Evolutionary conservation across 2,329 filamentous ascomycete genomes (phyloP).

Genomic region (Cercospora brassicicola): DNA sequence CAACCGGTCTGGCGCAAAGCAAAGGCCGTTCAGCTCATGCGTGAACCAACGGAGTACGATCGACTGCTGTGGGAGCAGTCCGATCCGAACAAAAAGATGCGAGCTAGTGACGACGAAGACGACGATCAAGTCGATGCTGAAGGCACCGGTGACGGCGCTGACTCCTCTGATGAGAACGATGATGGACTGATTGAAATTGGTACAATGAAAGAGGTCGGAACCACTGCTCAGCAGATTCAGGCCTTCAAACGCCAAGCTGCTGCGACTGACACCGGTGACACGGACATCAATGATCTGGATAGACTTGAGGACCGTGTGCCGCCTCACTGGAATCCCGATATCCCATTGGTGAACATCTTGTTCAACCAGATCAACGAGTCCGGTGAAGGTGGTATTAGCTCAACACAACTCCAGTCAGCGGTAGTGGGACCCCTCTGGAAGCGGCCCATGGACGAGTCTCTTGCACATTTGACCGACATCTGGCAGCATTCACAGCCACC

Average conservation of each 20-base stretch:
- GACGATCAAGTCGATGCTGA: slow-evolving; percentile 8
- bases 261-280: slow-evolving; percentile 17
- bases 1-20: slow-evolving; percentile 13
- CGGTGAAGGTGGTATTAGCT: slow-evolving; percentile 53
- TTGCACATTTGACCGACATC: slow-evolving; percentile 55
- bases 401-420: slow-evolving; percentile 42
- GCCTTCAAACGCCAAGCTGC: slow-evolving; percentile 1
- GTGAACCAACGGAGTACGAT: slow-evolving; percentile 40
- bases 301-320: slow-evolving; percentile 39
- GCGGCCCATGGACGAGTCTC: slow-evolving; percentile 55
- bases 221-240: neutral
- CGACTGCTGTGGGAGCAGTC: slow-evolving; percentile 27
- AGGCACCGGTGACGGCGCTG: neutral
- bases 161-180: slow-evolving; percentile 5
- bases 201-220: slow-evolving; percentile 9
- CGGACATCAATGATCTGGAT: slow-evolving; percentile 20
- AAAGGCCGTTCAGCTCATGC: slow-evolving; percentile 42
- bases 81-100: slow-evolving; percentile 8
- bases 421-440: slow-evolving; percentile 55
- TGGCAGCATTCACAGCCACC: slow-evolving; percentile 61
- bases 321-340: slow-evolving; percentile 58
- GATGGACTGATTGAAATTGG: slow-evolving; percentile 13
- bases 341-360: slow-evolving; percentile 54
- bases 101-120: slow-evolving; percentile 15
- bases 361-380: slow-evolving; percentile 51